Base-by-base conservation (phyloP, 2,329 filamentous ascomycete species). In the Monascus ruber region DNA sequence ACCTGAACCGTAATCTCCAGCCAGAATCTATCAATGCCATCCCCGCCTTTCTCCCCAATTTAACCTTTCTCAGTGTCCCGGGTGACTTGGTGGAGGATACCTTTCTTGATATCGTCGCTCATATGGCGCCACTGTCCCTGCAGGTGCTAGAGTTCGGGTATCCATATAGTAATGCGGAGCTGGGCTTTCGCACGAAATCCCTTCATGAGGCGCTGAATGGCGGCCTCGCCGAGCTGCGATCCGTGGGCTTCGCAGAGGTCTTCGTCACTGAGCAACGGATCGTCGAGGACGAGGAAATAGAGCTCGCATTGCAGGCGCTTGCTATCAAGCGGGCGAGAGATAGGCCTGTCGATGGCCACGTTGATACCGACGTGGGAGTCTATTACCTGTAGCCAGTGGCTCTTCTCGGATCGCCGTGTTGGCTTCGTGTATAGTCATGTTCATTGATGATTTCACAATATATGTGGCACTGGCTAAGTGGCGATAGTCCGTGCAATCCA, bases 1-100 rank as follows among this genome's bases (percentile, higher is more conserved):
- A 44, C 24, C 36, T 42, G 9, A 55, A 57, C 43, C 47, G 51
- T 40, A 35, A 38, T 5, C 47, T 58, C n/a, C 43, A 49, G 6
- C 44, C 49, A 2, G 50, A 52, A 27, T 53, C 48, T 5, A 49
- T 58, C 31, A 50, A 49, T 31, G 41, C 47, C 6, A 49, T 58
- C 24, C 50, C 51, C 1, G 39, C 42, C 6, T 54, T 52, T 25
- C 42, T 60, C 3, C 53, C 53, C 2, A 43, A 42, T 6, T 40
- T 60, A 5, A 44, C 40, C 24, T 55, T 50, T 38, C 55, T 60
- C 35, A 55, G 53, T 32, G 34, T 60, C 8, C 56, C 55, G 6
- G 58, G 56, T n/a, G 51, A 54, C 29, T 36, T 55, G n/a, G 46
- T 57, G 9, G 44, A 48, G 5, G 44, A 52, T 9, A 46, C 42